Conservation (phyloP, 2,329 filamentous ascomycete species). For the Trichoderma atroviride region DNA sequence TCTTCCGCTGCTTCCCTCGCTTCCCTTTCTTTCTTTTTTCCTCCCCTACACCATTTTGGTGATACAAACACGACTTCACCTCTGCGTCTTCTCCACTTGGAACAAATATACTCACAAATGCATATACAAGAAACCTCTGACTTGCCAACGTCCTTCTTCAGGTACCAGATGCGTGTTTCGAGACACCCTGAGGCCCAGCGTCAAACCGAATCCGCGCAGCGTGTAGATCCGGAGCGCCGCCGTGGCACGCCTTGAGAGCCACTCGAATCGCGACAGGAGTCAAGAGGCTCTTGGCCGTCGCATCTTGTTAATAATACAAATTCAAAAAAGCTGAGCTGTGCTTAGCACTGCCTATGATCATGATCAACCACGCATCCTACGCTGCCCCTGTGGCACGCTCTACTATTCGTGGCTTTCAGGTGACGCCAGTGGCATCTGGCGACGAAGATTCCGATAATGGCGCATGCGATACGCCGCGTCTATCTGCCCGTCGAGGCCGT, state of each 20-base stretch:
- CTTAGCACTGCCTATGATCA: constrained; percentile 34
- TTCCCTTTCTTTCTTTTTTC: constrained; percentile 9
- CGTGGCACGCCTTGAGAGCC: constrained; percentile 52
- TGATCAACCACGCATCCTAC: constrained; percentile 43
- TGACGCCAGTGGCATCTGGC: constrained; percentile 57
- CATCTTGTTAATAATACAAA: not conserved
- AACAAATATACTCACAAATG: constrained; percentile 48
- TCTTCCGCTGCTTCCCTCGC: constrained; percentile 14
- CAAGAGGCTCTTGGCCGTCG: constrained; percentile 1
- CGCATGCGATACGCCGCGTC: constrained; percentile 43
- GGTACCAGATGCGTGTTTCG: constrained; percentile 60
- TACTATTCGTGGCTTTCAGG: constrained; percentile 60
- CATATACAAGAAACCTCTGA: constrained; percentile 54
- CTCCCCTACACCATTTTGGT: constrained; percentile 20
- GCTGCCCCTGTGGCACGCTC: constrained; percentile 54
- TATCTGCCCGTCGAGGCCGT: constrained; percentile 45
- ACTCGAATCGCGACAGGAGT: constrained; percentile 25
- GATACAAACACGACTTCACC: constrained; percentile 6
- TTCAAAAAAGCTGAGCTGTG: not conserved
- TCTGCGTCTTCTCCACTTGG: constrained; percentile 13
- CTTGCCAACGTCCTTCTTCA: constrained; percentile 53
- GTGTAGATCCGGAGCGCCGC: constrained; percentile 62
- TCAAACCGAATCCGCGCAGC: constrained; percentile 54
- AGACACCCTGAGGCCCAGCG: constrained; percentile 53
- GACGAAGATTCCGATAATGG: constrained; percentile 61